phyloP scores from a whole-genome alignment of 2,329 filamentous ascomycete species.

The Cytospora mali region DNA sequence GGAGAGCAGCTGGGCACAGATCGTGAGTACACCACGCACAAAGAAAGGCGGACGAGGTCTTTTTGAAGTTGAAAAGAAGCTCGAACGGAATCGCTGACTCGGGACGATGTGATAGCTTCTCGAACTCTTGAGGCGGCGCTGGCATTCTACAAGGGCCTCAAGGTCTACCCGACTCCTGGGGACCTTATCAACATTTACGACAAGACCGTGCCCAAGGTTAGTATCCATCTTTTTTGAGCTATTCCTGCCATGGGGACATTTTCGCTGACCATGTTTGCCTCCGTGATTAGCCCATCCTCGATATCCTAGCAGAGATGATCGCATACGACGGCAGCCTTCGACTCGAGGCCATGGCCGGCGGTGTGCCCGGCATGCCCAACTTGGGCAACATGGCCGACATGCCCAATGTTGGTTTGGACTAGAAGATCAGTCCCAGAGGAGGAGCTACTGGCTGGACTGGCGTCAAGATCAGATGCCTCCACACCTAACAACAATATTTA shows the following conservation, averaged over 20 bases:
- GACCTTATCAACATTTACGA: conserved; percentile 97
- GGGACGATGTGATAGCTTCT: conserved; percentile 51
- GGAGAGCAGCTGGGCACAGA: conserved; percentile 84
- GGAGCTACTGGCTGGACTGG: background rate
- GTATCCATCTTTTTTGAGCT: background rate
- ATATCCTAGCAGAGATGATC: conserved; percentile 97
- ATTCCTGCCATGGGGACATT: conserved; percentile 5
- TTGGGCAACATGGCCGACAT: conserved; percentile 48
- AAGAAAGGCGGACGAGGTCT: background rate
- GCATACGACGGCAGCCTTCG: conserved; percentile 79
- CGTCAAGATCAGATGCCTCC: conserved; percentile 1
- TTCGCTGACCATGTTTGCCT: conserved; percentile 8
- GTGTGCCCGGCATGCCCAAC: conserved; percentile 35
- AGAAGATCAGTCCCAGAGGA: conserved; percentile 34
- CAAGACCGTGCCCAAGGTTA: conserved; percentile 93
- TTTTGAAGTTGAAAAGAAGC: conserved; percentile 11
- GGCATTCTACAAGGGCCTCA: conserved; percentile 97
- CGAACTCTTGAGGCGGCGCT: conserved; percentile 81
- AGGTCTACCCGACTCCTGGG: conserved; percentile 93
- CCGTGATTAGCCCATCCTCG: conserved; percentile 73
- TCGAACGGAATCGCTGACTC: conserved; percentile 2
- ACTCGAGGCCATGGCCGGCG: conserved; percentile 48
- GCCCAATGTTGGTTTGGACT: conserved; percentile 58
- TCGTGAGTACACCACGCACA: conserved; percentile 58
- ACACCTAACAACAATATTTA: background rate